Conservation (phyloP, 2,329 filamentous ascomycete genomes). For the Pezicula carpinea region DNA sequence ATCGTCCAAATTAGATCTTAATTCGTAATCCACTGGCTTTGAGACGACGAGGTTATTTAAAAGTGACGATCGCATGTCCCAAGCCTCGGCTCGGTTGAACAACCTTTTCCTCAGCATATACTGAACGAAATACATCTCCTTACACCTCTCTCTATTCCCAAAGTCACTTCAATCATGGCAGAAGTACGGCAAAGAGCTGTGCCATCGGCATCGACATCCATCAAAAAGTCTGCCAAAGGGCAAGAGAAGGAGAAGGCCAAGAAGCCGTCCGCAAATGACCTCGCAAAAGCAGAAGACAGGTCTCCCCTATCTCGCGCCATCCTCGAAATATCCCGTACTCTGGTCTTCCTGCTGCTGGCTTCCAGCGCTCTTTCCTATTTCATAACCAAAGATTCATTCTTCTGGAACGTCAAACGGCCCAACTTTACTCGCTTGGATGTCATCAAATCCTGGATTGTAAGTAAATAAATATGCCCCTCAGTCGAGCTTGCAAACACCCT, state of each 20-base stretch:
- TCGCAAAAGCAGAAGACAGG: constrained; percentile 22
- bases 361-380: constrained; percentile 24
- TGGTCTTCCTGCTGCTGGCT: constrained; percentile 23
- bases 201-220: constrained; percentile 2
- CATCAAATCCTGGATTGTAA: constrained; percentile 22
- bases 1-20: neutral
- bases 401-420: constrained; percentile 24
- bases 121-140: neutral
- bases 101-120: neutral
- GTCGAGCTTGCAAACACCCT: too few species aligned
- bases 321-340: constrained; percentile 20
- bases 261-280: constrained; percentile 3
- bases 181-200: constrained; percentile 12
- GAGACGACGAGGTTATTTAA: neutral
- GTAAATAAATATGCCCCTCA: constrained; percentile 1
- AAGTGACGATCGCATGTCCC: neutral
- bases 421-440: constrained; percentile 17
- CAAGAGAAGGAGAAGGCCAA: neutral
- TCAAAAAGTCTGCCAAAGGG: constrained; percentile 2
- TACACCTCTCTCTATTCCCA: neutral
- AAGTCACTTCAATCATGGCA: constrained; percentile 8
- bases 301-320: constrained; percentile 12
- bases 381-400: constrained; percentile 24
- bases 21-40: constrained; percentile 1
- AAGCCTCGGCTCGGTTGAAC: neutral